Evolutionary conservation across 2,329 filamentous ascomycete genomes (phyloP).

Genomic region (Colletotrichum viniferum): DNA sequence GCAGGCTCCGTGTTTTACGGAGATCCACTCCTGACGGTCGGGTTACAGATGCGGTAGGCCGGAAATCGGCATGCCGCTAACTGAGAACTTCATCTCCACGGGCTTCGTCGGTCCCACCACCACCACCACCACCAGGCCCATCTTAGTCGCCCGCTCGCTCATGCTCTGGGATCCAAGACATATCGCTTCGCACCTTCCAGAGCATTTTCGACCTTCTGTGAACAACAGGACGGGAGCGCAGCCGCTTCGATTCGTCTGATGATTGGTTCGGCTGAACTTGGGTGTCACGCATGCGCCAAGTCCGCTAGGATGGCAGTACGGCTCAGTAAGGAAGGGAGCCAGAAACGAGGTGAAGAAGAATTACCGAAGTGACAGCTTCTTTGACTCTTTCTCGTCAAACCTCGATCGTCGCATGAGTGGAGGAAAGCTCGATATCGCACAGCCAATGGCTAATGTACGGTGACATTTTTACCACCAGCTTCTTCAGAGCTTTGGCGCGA

Average conservation of each 20-base stretch:
- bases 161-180: background rate
- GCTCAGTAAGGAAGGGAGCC: background rate
- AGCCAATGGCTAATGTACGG: conserved; percentile 10
- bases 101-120: background rate
- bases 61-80: conserved; percentile 11
- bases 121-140: background rate
- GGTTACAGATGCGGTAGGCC: background rate
- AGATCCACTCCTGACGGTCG: conserved; percentile 4
- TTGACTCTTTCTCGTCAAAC: conserved; percentile 2
- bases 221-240: background rate
- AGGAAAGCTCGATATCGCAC: conserved; percentile 6
- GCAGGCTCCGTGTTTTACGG: conserved; percentile 10
- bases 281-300: conserved; percentile 8
- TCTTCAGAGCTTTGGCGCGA: background rate
- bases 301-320: background rate
- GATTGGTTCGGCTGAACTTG: conserved; percentile 8
- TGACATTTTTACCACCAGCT: conserved; percentile 1
- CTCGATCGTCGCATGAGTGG: conserved; percentile 19
- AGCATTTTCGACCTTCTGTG: background rate
- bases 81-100: background rate
- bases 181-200: background rate
- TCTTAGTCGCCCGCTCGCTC: background rate
- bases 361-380: background rate
- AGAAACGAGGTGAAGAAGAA: background rate
- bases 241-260: background rate